Evolutionary conservation across 2,329 filamentous ascomycete genomes (phyloP), one percentile per base, ranked within the genome.

Genomic region (Biscogniauxia marginata): DNA sequence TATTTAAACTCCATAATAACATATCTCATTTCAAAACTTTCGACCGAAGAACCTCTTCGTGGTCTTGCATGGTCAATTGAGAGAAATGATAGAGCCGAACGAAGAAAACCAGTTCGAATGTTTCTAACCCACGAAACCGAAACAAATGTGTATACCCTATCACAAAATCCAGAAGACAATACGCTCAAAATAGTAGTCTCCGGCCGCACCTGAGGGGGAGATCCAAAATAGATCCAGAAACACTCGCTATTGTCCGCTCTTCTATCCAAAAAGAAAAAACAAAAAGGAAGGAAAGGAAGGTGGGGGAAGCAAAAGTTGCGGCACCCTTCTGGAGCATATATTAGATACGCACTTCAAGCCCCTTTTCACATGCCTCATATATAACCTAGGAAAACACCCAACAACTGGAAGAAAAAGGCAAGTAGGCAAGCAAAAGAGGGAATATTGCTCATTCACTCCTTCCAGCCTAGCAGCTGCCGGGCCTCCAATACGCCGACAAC

Each of bases 401-500:
- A 6, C 13, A 16, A 16, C 9, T 39, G n/a, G 13, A 6, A 39
- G 11, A 25, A 39, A 39, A 4, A 16, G n/a, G n/a, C 13, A 43
- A 21, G 8, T 23, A 23, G 34, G 34, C 16, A 21, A 6, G 23
- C 3, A 43, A n/a, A 16, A 25, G 19, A 20, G 34, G n/a, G 11
- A 7, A 11, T 13, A 25, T 34, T 46, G 46, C 23, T 45, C 44
- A 16, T 30, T 59, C 43, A 61, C 24, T 58, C 56, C 49, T 56
- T 53, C 50, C 56, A 59, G 43, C 30, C 52, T 23, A 76, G 56
- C 5, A 79, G 63, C 51, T 70, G 69, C 46, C 72, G 77, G 8
- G 79, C 77, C 66, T 84, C 81, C 46, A 84, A 57, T 39, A 84
- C 75, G 7, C 81, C 82, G 5, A 78, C 69, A 23, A 81, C 72